Evolutionary conservation across 768 basidiomycete species (phyloP).

Genomic region (Termitomyces sp.): DNA sequence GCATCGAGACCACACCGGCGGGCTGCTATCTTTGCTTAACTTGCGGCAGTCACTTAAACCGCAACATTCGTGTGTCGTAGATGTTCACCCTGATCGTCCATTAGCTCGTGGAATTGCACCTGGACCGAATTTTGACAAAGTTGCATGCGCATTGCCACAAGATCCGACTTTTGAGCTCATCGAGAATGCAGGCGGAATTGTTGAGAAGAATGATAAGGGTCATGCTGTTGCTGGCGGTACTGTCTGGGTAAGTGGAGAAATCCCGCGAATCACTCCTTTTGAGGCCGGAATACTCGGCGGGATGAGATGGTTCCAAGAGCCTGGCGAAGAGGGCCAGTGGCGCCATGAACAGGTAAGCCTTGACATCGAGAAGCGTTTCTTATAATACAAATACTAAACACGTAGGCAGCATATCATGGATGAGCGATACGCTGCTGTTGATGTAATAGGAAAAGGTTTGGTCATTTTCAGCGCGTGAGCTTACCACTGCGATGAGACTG

Average conservation of each 20-base stretch:
- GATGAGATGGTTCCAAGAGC: constrained; percentile 48
- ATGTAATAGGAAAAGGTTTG: constrained; percentile 78
- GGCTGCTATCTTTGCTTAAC: constrained; percentile 60
- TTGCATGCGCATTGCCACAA: constrained; percentile 52
- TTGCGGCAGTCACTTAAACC: constrained; percentile 26
- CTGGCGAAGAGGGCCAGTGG: constrained; percentile 36
- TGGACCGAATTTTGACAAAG: constrained; percentile 50
- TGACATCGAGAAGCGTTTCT: neutral
- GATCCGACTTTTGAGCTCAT: constrained; percentile 76
- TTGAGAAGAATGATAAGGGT: constrained; percentile 52
- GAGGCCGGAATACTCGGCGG: constrained; percentile 68
- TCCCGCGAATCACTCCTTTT: constrained; percentile 62
- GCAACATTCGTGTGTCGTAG: constrained; percentile 41
- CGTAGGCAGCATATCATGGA: constrained; percentile 65
- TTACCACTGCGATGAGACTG: neutral
- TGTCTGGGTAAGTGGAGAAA: constrained; percentile 78
- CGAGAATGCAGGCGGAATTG: constrained; percentile 41
- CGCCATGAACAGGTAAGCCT: constrained; percentile 44
- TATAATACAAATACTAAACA: neutral
- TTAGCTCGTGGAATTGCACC: constrained; percentile 69
- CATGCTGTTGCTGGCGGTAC: constrained; percentile 61
- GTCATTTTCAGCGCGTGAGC: constrained; percentile 80
- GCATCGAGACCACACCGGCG: constrained; percentile 75
- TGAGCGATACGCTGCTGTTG: constrained; percentile 72
- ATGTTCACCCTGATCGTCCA: constrained; percentile 77